phyloP scores from a whole-genome alignment of 106 monocot genomes.

The Phalaenopsis equestris region DNA sequence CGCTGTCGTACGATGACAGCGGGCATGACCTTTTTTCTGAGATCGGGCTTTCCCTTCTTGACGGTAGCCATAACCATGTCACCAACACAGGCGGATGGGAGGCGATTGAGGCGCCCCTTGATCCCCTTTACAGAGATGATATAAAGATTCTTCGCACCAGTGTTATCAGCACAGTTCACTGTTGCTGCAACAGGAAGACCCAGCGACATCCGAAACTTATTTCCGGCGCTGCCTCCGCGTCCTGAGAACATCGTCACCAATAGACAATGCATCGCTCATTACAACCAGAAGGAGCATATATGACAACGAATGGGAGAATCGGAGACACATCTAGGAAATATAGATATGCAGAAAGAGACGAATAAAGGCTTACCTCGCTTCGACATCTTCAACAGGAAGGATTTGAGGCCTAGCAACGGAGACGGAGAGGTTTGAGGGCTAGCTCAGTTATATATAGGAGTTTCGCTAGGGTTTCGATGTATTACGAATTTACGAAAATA shows the following conservation, averaged over 20 bases:
- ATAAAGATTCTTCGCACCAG: slow-evolving; percentile 26
- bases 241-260: not conserved
- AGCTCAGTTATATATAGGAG: not conserved
- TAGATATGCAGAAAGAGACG: not conserved
- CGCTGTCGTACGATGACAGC: slow-evolving; percentile 34
- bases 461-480: not conserved
- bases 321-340: not conserved
- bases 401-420: not conserved
- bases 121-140: slow-evolving; percentile 29
- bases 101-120: slow-evolving; percentile 20
- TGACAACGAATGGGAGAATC: not conserved
- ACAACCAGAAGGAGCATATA: not conserved
- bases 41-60: slow-evolving; percentile 26
- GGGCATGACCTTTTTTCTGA: slow-evolving; percentile 28
- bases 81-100: slow-evolving; percentile 25
- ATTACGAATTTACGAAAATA: not conserved
- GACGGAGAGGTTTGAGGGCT: not conserved
- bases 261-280: not conserved
- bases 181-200: slow-evolving; percentile 26
- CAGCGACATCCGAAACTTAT: slow-evolving; percentile 29
- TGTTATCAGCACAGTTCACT: slow-evolving; percentile 27
- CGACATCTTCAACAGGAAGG: slow-evolving; percentile 1
- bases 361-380: slow-evolving; percentile 6
- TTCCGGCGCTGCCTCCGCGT: slow-evolving; percentile 21
- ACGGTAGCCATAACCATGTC: slow-evolving; percentile 30